A percentile compares a stretch with the other conserved stretches of the same genome.
Evolutionary conservation across 305 asterid species (phyloP).

Genomic region (Ruellia speciosa): DNA sequence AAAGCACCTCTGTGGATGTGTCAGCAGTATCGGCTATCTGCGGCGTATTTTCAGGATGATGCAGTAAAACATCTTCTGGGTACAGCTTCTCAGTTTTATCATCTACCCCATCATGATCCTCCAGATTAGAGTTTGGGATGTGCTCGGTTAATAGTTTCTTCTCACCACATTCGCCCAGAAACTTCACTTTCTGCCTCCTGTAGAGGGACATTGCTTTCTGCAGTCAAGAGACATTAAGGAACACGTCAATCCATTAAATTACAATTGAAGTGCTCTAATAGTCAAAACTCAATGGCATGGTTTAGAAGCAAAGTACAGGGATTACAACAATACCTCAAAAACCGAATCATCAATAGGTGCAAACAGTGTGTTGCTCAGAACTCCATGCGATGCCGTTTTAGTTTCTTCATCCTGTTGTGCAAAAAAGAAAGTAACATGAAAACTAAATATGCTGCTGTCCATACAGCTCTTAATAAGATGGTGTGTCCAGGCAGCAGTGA

Average conservation of each 20-base stretch:
- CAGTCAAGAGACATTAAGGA: conserved; percentile 14
- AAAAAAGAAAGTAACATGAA: conserved; percentile 9
- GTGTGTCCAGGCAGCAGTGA: conserved; percentile 8
- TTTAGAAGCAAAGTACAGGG: not conserved
- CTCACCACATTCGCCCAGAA: conserved; percentile 26
- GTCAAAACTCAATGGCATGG: not conserved
- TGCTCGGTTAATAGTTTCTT: conserved; percentile 18
- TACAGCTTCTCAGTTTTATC: conserved; percentile 27
- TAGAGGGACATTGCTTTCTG: conserved; percentile 82
- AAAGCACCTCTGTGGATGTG: not conserved
- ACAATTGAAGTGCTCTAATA: not conserved
- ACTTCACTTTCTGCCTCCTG: conserved; percentile 42
- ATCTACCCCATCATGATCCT: conserved; percentile 23
- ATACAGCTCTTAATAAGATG: conserved; percentile 1
- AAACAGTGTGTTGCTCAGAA: conserved; percentile 35
- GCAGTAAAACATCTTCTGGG: conserved; percentile 22
- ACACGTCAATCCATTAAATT: not conserved
- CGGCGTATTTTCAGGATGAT: not conserved
- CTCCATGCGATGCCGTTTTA: conserved; percentile 27
- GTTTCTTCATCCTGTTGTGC: conserved; percentile 43
- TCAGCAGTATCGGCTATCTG: not conserved
- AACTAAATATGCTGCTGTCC: not conserved
- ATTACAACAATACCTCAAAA: conserved; percentile 48
- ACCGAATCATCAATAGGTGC: conserved; percentile 52
- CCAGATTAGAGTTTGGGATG: conserved; percentile 24